Evolutionary conservation across 441 rosid genomes (phyloP), one percentile per base, ranked within the genome.

Genomic region (Euphorbia celastroides): DNA sequence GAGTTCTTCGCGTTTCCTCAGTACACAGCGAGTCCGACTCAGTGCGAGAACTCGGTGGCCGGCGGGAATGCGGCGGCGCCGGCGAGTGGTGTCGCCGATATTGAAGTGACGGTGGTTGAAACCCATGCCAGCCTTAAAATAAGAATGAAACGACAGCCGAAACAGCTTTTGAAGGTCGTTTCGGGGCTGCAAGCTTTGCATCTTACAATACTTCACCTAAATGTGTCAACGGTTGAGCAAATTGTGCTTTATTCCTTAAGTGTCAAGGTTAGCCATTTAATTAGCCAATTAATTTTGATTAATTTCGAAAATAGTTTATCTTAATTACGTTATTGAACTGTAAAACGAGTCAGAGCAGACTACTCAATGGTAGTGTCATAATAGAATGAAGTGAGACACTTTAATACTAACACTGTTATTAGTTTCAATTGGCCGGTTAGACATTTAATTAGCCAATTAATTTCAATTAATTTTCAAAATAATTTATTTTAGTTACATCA

Each of bases 41-140:
- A 23, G 41, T 28, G 59, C 3, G 77, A 71, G 8, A 74, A 72
- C 68, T 60, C 79, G 56, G 56, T 20, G 27, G 48, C 72, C 41
- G 56, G 71, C 16, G 60, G 54, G 71, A 70, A 64, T n/a, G 83
- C 77, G 23, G 14, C 79, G 63, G 23, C 62, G 74, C 68, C n/a
- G 41, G 26, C 70, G 52, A 22, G 51, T 16, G 19, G 51, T 14
- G 58, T 76, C 32, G 85, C 85, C 17, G 96, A 83, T 64, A 77
- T 94, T 50, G 96, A 91, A 81, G 97, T 89, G 68, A 89, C 80
- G 72, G 80, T 92, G 78, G 87, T 85, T n/a, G 99, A 87, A 64
- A 78, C 84, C 73, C 92, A 94, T 70, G 96, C 96, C n/a, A 88
- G 76, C 71, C 77, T 94, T 46, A 89, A 88, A 72, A 85, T 94